Evolutionary conservation across 768 basidiomycete genomes (phyloP), one percentile per base, ranked within the genome.

Genomic region (Suillus variegatus): DNA sequence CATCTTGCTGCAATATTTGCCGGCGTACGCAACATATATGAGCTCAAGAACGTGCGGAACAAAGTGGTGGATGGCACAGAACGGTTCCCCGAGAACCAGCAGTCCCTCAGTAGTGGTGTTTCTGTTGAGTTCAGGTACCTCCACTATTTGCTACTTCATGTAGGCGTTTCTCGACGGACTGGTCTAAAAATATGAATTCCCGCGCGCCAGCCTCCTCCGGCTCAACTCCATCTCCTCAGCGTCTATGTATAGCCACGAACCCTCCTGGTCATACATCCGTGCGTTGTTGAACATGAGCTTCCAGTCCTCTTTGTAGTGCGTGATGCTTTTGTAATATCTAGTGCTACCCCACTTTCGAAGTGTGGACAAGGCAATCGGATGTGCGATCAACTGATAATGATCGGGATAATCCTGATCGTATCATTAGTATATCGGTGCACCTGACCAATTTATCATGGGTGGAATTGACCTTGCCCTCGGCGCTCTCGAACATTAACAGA

Each of bases 401-500:
- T 95, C 92, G 40, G 94, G 94, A 72, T 96, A 96, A 64, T 91
- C 88, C 91, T 95, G 49, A 58, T n/a, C 49, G 10, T 25, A 32
- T 44, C 14, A 60, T 73, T 38, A 75, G 66, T 69, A 61, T 69
- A 64, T 38, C 52, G n/a, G 56, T 36, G 46, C 49, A 84, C 52
- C 97, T 86, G 73, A 95, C 78, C 69, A 99, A 85, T 71, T 89
- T 91, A 64, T 95, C 92, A 74, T 96, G 91, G 68, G 86, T 83
- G 3, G 94, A 92, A 74, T 93, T 94, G 76, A 99, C 88, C 73
- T 90, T 93, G 77, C 95, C 92, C 75, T 99, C 97, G 67, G 97
- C 96, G 66, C 91, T 92, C 68, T 94, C 91, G 72, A 99, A 98
- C 67, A 97, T 73, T 97, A 94, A 75, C 95, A 97, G 68, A 97